Evolutionary conservation across 2,329 filamentous ascomycete species (phyloP).

Genomic region (Lasiodiplodia hormozganensis): DNA sequence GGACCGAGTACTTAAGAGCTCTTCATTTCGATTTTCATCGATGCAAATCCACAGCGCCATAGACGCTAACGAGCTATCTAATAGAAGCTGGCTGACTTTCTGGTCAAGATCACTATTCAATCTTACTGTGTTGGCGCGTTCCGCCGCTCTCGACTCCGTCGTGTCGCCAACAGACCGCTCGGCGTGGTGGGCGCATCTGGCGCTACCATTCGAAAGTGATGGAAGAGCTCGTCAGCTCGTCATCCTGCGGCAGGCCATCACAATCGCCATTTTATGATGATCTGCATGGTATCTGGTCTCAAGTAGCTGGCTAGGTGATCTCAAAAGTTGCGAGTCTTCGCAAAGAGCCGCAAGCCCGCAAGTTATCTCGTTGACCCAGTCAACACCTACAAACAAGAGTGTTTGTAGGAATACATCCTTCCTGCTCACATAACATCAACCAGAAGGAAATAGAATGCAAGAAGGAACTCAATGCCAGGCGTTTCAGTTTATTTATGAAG

Average conservation of each 20-base stretch:
- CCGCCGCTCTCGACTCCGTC: not conserved
- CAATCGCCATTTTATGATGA: not conserved
- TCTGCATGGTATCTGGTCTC: not conserved
- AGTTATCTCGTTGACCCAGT: too few species aligned
- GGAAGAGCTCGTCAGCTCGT: not conserved
- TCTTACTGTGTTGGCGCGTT: too few species aligned
- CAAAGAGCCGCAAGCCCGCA: not conserved
- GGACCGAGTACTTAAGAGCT: not conserved
- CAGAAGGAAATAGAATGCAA: too few species aligned
- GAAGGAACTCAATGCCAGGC: too few species aligned
- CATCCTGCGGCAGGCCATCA: not conserved
- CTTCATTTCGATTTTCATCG: too few species aligned
- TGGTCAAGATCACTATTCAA: rapidly evolving
- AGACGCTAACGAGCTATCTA: too few species aligned
- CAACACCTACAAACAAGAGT: too few species aligned
- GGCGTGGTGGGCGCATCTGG: not conserved
- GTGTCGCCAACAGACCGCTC: not conserved
- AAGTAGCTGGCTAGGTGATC: not conserved
- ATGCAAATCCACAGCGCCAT: too few species aligned
- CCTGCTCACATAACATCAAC: too few species aligned
- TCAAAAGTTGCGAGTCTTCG: not conserved
- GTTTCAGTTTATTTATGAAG: not conserved
- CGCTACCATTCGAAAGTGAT: not conserved
- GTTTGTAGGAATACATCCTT: too few species aligned
- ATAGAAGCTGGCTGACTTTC: too few species aligned